Conservation (phyloP, 192 early-diverging fungal genomes). For the Linnemannia schmuckeri region DNA sequence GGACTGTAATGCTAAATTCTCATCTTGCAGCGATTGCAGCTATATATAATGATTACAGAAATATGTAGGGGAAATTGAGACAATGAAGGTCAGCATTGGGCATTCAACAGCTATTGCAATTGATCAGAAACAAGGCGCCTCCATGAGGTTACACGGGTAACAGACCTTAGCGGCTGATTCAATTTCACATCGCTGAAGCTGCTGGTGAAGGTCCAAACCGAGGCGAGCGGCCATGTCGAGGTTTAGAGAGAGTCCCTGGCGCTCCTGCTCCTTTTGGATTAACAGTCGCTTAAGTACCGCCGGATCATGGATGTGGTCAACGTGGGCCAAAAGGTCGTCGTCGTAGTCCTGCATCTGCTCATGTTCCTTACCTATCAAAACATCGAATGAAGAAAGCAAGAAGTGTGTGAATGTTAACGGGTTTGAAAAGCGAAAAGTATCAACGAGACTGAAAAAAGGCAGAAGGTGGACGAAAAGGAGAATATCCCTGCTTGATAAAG, state of each 20-base stretch:
- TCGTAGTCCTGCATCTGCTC: constrained; percentile 23
- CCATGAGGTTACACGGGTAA: background rate
- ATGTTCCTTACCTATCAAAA: constrained; percentile 28
- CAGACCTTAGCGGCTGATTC: constrained; percentile 53
- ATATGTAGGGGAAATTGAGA: background rate
- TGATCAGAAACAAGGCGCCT: background rate
- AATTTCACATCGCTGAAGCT: constrained; percentile 58
- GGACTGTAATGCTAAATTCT: constrained; percentile 50
- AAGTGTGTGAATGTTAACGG: background rate
- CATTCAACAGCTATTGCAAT: background rate
- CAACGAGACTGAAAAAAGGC: background rate
- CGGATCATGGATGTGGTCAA: constrained; percentile 64
- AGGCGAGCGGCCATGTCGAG: constrained; percentile 71
- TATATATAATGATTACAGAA: constrained; percentile 7
- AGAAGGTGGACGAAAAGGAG: background rate
- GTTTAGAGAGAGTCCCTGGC: constrained; percentile 62
- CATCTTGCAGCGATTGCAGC: constrained; percentile 54
- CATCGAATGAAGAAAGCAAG: background rate
- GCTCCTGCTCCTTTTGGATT: constrained; percentile 72
- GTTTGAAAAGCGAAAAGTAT: background rate
- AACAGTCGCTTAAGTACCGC: constrained; percentile 60
- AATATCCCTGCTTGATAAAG: background rate
- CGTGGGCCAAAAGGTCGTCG: constrained; percentile 42
- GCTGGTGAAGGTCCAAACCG: constrained; percentile 69
- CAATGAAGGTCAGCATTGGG: background rate